A percentile compares a stretch with the other conserved stretches of the same genome.
These are phyloP conservation scores for Emmonsia crescens DNA, from an alignment of 2,329 filamentous ascomycete genomes.

Conservation along the genomic window DNA sequence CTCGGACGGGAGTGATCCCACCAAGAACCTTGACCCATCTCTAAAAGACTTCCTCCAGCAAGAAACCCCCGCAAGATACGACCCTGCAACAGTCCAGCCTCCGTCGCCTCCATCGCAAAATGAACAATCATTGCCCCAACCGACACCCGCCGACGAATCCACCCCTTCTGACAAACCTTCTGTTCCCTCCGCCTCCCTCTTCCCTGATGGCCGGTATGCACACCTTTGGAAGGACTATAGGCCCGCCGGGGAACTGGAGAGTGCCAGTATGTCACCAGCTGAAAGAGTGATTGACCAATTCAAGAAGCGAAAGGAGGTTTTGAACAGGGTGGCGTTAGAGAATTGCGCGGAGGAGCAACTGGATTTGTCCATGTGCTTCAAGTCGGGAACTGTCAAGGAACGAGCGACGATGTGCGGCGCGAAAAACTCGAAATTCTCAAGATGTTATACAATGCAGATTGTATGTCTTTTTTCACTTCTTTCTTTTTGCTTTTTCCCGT, in stretches of 20 bases:
- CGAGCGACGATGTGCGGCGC: slow-evolving; percentile 66
- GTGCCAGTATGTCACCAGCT: slow-evolving; percentile 64
- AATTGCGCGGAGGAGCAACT: slow-evolving; percentile 86
- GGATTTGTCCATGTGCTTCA: slow-evolving; percentile 73
- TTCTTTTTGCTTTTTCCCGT: background rate
- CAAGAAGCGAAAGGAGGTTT: slow-evolving; percentile 67
- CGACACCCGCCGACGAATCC: slow-evolving; percentile 8
- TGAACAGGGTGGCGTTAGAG: slow-evolving; percentile 75
- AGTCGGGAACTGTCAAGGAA: slow-evolving; percentile 54
- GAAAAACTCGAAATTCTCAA: slow-evolving; percentile 66
- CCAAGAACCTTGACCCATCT: slow-evolving; percentile 67
- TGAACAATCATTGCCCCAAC: slow-evolving; percentile 2
- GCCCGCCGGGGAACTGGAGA: slow-evolving; percentile 59
- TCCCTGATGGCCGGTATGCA: slow-evolving; percentile 62
- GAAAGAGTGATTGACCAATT: slow-evolving; percentile 72
- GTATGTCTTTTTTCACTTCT: slow-evolving; percentile 37
- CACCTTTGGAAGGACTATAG: slow-evolving; percentile 89
- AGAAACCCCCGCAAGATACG: slow-evolving; percentile 66
- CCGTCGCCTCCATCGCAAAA: slow-evolving; percentile 13
- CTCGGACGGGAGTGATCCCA: slow-evolving; percentile 44
- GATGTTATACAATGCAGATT: slow-evolving; percentile 81
- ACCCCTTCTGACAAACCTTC: slow-evolving; percentile 23
- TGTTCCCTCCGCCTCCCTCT: slow-evolving; percentile 46
- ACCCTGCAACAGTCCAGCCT: slow-evolving; percentile 21
- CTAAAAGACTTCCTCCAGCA: slow-evolving; percentile 75